phyloP scores from a whole-genome alignment of 2,329 filamentous ascomycete species.

The Cladobotryum mycophilum region DNA sequence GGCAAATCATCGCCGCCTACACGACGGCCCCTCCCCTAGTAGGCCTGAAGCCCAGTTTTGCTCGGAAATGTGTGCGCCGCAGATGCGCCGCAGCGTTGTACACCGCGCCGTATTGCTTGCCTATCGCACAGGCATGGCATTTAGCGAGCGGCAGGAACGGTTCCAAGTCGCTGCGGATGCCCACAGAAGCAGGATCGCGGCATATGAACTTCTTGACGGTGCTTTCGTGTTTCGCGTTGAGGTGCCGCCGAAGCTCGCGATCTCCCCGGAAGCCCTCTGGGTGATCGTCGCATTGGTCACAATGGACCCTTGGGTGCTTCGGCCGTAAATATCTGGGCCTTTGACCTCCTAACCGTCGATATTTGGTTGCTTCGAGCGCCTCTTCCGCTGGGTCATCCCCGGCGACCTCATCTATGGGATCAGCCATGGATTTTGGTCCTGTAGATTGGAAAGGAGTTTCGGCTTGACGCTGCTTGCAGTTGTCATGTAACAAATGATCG shows the following conservation, averaged over 20 bases:
- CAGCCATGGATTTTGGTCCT: too few relatives aligned
- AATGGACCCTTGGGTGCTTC: slow-evolving; percentile 65
- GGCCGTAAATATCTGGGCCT: slow-evolving; percentile 48
- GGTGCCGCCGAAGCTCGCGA: slow-evolving; percentile 70
- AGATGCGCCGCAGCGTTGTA: slow-evolving; percentile 94
- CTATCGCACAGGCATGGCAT: slow-evolving; percentile 74
- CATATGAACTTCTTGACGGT: slow-evolving; percentile 53
- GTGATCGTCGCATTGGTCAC: slow-evolving; percentile 62
- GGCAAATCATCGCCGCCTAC: too few relatives aligned
- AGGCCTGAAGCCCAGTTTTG: slow-evolving; percentile 43
- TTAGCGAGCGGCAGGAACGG: slow-evolving; percentile 62
- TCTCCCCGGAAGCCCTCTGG: slow-evolving; percentile 79
- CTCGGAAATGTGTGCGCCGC: slow-evolving; percentile 80
- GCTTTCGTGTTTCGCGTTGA: slow-evolving; percentile 56
- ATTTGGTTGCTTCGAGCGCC: too few relatives aligned
- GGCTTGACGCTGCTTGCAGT: slow-evolving; percentile 83
- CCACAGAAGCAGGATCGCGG: slow-evolving; percentile 42
- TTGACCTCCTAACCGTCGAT: too few relatives aligned
- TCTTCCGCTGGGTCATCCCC: too few relatives aligned
- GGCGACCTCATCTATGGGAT: too few relatives aligned
- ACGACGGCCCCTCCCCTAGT: too few relatives aligned
- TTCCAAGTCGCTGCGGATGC: slow-evolving; percentile 36
- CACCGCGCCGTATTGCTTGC: slow-evolving; percentile 82
- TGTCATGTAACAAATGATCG: slow-evolving; percentile 78
- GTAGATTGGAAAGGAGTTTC: too few relatives aligned